phyloP scores from a whole-genome alignment of 257 asterid species.

The Solanum rostratum region DNA sequence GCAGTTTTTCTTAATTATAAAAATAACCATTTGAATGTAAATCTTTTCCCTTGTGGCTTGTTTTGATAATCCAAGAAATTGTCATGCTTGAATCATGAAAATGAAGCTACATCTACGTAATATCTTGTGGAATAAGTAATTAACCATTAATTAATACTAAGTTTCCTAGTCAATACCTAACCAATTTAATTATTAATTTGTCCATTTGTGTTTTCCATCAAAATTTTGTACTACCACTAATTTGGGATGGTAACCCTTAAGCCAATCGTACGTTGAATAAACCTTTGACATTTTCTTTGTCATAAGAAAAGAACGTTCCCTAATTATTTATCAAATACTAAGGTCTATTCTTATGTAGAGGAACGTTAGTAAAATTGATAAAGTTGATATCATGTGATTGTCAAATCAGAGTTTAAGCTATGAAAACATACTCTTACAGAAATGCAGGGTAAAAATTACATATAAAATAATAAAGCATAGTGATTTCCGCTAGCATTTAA shows the following conservation, averaged over 20 bases:
- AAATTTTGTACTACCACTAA: background rate
- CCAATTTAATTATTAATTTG: background rate
- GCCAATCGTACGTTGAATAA: background rate
- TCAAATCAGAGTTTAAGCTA: background rate
- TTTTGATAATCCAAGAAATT: background rate
- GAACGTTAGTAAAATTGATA: background rate
- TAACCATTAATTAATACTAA: background rate
- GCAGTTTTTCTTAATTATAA: background rate
- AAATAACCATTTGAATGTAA: background rate
- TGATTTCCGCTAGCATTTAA: background rate
- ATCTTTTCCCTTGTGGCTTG: background rate
- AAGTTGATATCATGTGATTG: too few relatives aligned
- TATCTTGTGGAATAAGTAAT: background rate
- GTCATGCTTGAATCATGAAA: background rate
- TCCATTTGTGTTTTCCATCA: background rate
- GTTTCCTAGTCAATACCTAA: background rate
- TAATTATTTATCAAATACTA: background rate
- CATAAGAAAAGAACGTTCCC: background rate
- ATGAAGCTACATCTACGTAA: background rate
- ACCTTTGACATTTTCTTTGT: background rate
- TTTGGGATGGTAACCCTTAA: background rate
- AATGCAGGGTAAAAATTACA: too few relatives aligned
- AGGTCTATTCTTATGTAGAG: background rate
- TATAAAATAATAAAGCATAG: too few relatives aligned
- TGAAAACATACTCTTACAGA: rapidly evolving